Percentiles rank a stretch among this genome's conserved stretches.
Conservation (phyloP, 2,329 filamentous ascomycete species). For the Fusarium protoensiforme region DNA sequence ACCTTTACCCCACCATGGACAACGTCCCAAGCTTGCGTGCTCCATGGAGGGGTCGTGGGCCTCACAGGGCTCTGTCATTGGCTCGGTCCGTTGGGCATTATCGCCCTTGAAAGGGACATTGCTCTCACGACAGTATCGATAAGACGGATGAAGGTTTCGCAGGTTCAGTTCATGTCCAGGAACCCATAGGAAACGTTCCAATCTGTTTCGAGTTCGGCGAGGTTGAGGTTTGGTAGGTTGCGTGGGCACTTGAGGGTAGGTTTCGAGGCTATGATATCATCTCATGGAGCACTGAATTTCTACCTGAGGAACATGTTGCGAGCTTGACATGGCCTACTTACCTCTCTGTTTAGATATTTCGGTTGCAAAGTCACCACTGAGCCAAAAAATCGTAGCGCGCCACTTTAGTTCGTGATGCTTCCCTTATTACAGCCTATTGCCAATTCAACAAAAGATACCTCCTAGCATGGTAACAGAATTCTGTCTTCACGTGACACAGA, state of each 20-base stretch:
- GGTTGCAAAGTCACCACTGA: too few species aligned
- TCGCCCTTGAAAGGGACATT: neutral
- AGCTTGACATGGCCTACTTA: neutral
- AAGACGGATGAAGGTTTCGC: neutral
- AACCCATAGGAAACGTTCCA: neutral
- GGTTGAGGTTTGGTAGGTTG: neutral
- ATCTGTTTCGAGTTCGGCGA: neutral
- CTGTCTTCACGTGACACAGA: too few species aligned
- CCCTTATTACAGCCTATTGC: too few species aligned
- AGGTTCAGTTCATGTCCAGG: neutral
- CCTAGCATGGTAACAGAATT: too few species aligned
- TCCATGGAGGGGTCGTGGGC: conserved; percentile 43
- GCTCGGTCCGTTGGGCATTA: conserved; percentile 8
- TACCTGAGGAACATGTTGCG: neutral
- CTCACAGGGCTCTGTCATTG: conserved; percentile 31
- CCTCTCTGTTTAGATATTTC: too few species aligned
- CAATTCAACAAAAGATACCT: too few species aligned
- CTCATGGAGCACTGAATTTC: neutral
- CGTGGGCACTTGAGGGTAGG: neutral
- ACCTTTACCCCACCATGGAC: conserved; percentile 41
- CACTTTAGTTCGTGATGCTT: too few species aligned
- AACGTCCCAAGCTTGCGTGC: conserved; percentile 34
- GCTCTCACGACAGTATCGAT: neutral
- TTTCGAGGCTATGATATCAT: neutral
- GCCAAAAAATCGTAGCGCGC: too few species aligned